Conservation (phyloP, 176 grass and related monocot species). For the Hyparrhenia diplandra region DNA sequence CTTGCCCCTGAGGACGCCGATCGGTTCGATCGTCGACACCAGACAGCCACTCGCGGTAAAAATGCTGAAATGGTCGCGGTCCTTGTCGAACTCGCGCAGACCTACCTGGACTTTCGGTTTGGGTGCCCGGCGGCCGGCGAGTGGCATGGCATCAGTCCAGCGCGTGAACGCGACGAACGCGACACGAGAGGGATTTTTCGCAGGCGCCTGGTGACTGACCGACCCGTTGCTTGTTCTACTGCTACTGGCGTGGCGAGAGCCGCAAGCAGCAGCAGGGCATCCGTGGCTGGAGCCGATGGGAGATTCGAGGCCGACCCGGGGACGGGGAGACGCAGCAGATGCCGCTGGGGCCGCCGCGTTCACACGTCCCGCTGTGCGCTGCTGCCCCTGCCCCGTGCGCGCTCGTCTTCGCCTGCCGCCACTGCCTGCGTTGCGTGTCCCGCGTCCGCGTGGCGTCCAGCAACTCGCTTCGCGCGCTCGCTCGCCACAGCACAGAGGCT, state of each 20-base stretch:
- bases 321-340: constrained; percentile 33
- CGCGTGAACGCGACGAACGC: constrained; percentile 12
- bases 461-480: background rate
- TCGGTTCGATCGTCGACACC: background rate
- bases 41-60: background rate
- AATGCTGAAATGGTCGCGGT: background rate
- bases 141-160: background rate
- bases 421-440: background rate
- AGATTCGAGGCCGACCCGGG: constrained; percentile 2
- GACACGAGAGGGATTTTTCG: background rate
- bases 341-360: constrained; percentile 5
- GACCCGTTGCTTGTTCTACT: background rate
- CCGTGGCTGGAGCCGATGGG: background rate
- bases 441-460: background rate
- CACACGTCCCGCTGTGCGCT: constrained; percentile 5
- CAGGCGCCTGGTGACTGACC: background rate
- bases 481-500: background rate
- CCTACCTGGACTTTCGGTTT: background rate
- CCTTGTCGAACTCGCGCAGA: constrained; percentile 9
- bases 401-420: background rate
- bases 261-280: background rate
- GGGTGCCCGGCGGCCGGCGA: background rate
- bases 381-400: background rate
- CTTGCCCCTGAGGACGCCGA: background rate
- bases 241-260: background rate